Evolutionary conservation across 2,329 filamentous ascomycete species (phyloP).

Genomic region (Trichoderma sp.): DNA sequence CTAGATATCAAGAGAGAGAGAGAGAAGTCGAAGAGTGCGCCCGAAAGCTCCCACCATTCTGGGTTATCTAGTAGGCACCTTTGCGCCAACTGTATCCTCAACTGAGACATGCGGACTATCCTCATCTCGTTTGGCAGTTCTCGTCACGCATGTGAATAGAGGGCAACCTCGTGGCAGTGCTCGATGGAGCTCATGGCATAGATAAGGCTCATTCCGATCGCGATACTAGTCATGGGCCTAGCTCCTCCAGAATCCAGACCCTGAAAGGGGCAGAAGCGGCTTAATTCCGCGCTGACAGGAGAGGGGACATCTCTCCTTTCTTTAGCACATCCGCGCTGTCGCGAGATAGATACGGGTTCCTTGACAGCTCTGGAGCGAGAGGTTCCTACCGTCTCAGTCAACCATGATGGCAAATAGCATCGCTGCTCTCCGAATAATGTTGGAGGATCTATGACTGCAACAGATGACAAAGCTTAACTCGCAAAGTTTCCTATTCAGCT

Average conservation of each 20-base stretch:
- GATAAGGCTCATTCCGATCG: constrained; percentile 18
- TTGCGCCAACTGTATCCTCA: background rate
- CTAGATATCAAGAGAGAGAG: background rate
- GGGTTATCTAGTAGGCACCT: background rate
- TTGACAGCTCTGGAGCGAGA: background rate
- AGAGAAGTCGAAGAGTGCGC: background rate
- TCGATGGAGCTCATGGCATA: constrained; percentile 8
- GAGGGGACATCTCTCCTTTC: background rate
- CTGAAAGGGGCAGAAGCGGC: constrained; percentile 20
- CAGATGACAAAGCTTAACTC: background rate
- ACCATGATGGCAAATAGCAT: background rate
- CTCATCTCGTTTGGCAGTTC: background rate
- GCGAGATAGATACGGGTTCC: background rate
- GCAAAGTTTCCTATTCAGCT: background rate
- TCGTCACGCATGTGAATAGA: background rate
- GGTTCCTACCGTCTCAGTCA: background rate
- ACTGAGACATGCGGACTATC: background rate
- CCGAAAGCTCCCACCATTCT: background rate
- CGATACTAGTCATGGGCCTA: constrained; percentile 14
- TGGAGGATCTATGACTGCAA: background rate
- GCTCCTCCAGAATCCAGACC: background rate
- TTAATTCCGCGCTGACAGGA: background rate
- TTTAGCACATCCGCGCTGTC: background rate
- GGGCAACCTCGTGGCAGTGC: constrained; percentile 7
- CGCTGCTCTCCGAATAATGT: background rate